A percentile compares a stretch with the other conserved stretches of the same genome.
phyloP scores from a whole-genome alignment of 1,284 basidiomycete genomes.

The Xerocomus cyaneibrunnescens region DNA sequence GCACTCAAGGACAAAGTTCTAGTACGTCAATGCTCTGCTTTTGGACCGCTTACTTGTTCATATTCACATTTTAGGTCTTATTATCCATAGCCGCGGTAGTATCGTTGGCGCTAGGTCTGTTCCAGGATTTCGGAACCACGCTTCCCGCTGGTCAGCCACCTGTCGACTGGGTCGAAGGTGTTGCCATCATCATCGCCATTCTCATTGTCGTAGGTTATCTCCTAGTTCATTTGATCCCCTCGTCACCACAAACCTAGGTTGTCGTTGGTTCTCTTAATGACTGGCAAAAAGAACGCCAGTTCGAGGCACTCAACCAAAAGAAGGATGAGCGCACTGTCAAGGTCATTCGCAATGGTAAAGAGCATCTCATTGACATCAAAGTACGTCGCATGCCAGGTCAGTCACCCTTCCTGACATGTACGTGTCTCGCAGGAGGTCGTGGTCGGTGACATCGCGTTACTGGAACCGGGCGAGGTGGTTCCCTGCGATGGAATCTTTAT shows the following conservation, averaged over 20 bases:
- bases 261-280: slow-evolving; percentile 88
- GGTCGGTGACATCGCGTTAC: slow-evolving; percentile 88
- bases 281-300: slow-evolving; percentile 98
- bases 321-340: slow-evolving; percentile 95
- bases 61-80: slow-evolving; percentile 57
- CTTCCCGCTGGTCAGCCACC: slow-evolving; percentile 59
- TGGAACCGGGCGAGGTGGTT: slow-evolving; percentile 95
- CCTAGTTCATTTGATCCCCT: not conserved
- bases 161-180: slow-evolving; percentile 98
- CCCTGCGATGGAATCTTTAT: slow-evolving; percentile 97
- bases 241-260: slow-evolving; percentile 46
- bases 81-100: slow-evolving; percentile 90
- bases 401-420: not conserved
- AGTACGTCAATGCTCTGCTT: slow-evolving; percentile 45
- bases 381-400: slow-evolving; percentile 36
- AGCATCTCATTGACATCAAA: slow-evolving; percentile 81
- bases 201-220: slow-evolving; percentile 66
- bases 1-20: slow-evolving; percentile 96
- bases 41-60: slow-evolving; percentile 5
- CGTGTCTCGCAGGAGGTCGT: slow-evolving; percentile 67
- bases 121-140: slow-evolving; percentile 84
- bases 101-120: slow-evolving; percentile 92
- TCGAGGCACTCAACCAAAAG: slow-evolving; percentile 89
- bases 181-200: slow-evolving; percentile 92
- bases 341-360: slow-evolving; percentile 82